Conservation (phyloP, 1,284 basidiomycete genomes). For the Malassezia sympodialis region DNA sequence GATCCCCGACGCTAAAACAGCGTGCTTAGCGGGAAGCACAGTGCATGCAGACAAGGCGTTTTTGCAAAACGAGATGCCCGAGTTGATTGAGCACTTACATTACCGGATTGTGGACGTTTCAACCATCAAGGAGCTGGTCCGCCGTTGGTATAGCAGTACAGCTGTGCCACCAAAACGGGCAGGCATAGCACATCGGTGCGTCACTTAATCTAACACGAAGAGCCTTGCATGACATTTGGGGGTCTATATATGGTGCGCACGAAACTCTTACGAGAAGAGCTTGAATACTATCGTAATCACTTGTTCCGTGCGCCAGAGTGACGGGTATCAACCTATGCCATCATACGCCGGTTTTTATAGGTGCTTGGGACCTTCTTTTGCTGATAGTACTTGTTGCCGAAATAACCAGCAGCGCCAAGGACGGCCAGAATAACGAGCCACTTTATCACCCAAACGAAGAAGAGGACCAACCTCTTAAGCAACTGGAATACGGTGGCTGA, state of each 20-base stretch:
- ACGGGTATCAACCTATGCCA: constrained; percentile 8
- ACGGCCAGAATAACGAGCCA: constrained; percentile 27
- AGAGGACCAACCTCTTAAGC: constrained; percentile 3
- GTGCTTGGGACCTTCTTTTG: constrained; percentile 15
- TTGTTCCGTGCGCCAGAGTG: constrained; percentile 40
- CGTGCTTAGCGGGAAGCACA: constrained; percentile 67
- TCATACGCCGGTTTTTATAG: constrained; percentile 8
- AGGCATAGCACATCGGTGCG: constrained; percentile 35
- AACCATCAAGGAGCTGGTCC: constrained; percentile 69
- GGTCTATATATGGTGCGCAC: constrained; percentile 55
- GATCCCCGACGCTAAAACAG: constrained; percentile 52
- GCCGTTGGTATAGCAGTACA: constrained; percentile 61
- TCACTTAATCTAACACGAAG: constrained; percentile 51
- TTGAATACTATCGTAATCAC: constrained; percentile 49
- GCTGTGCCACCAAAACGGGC: constrained; percentile 21
- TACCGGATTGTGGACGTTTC: constrained; percentile 53
- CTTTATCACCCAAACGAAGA: constrained; percentile 25
- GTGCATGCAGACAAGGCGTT: constrained; percentile 69
- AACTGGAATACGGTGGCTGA: background rate
- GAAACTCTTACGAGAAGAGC: constrained; percentile 44
- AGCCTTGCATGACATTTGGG: constrained; percentile 65
- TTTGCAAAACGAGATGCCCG: constrained; percentile 64
- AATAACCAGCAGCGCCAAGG: constrained; percentile 22
- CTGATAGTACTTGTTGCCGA: constrained; percentile 25
- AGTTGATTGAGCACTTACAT: constrained; percentile 50